Percentiles rank a stretch among this genome's conserved stretches.
Conservation (phyloP, 441 rosid genomes). For the Corymbia calophylla region DNA sequence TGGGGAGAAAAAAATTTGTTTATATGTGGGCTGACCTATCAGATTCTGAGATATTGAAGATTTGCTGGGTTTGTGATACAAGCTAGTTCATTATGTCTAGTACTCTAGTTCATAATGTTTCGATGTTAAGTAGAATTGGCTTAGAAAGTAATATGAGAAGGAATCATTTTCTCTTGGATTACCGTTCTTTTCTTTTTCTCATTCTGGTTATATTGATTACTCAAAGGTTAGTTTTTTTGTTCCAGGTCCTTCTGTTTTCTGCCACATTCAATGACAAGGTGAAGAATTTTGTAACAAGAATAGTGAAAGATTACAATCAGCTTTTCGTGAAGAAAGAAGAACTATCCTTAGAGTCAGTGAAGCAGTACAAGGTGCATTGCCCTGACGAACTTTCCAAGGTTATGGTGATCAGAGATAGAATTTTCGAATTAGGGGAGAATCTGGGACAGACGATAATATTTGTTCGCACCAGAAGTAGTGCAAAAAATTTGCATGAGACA, state of each 20-base stretch:
- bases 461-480: conserved; percentile 58
- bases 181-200: background rate
- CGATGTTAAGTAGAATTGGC: background rate
- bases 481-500: conserved; percentile 47
- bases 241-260: conserved; percentile 86
- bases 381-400: conserved; percentile 71
- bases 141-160: background rate
- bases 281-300: conserved; percentile 65
- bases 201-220: background rate
- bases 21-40: background rate
- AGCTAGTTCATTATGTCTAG: background rate
- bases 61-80: background rate
- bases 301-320: conserved; percentile 64
- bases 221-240: background rate
- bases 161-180: background rate
- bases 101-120: background rate
- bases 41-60: background rate
- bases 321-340: conserved; percentile 89
- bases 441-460: conserved; percentile 88
- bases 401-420: conserved; percentile 67
- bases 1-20: background rate
- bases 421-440: conserved; percentile 77
- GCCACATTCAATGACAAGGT: conserved; percentile 90
- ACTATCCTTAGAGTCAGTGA: conserved; percentile 69
- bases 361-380: conserved; percentile 86